Evolutionary conservation across 352 stramenopile species (phyloP), one percentile per base, ranked within the genome.

Genomic region (Pythium aquatile): DNA sequence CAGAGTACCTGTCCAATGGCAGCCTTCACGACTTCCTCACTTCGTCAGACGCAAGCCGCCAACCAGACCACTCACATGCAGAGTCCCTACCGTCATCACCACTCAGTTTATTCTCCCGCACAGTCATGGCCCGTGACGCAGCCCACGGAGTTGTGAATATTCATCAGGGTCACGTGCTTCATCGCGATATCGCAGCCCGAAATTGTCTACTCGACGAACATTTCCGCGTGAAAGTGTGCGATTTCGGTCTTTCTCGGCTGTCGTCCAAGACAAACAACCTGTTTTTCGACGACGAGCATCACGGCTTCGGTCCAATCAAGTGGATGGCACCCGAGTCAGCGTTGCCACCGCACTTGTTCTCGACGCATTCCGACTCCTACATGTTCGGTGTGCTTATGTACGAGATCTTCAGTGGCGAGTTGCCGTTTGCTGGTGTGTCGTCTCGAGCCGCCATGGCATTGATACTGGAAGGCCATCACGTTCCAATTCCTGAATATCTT

Each of bases 381-480:
- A 88, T 88, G 78, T 92, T 90, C 29, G 83, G 81, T 6, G 79
- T 90, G 20, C 61, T 90, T 13, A 71, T 92, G 55, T 92, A 85
- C 66, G 83, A 92, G 56, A 86, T 90, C 33, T 92, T 90, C 61
- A 88, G 73, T 33, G 83, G 83, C 14, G 53, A 71, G 7, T 58
- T 73, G 37, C 83, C 83, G 14, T 92, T 90, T 63, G 74, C 75
- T 6, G 72, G 68, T n/a, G 49, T 88, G 32, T 78, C 78, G 11
- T 68, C 81, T 9, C 69, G 75, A n/a, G 78, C 89, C 8, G 79
- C 81, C 28, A 78, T 81, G 13, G 79, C 78, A 2, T 58, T 87
- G 30, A 85, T 90, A 17, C 49, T 82, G 3, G 83, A 92, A 72
- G 83, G 83, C 11, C 75, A 87, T 30, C 80, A 87, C 55, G 77